phyloP scores from a whole-genome alignment of 805 yeast species.

The Starmerella etchellsii region DNA sequence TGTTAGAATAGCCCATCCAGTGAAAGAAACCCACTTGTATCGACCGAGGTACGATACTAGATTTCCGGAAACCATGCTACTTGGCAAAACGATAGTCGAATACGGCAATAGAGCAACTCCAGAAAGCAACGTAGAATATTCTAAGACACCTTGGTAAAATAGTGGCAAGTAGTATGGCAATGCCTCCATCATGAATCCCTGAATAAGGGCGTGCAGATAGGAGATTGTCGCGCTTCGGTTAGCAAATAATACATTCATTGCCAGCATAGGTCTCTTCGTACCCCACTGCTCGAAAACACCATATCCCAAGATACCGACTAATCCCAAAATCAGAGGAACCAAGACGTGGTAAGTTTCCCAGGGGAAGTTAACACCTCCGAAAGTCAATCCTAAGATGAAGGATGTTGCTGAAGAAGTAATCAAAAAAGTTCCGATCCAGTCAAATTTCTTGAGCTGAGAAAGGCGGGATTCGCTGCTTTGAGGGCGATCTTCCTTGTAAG shows the following conservation, averaged over 20 bases:
- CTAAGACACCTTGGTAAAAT: constrained; percentile 38
- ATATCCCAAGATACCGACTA: constrained; percentile 26
- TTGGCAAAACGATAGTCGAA: constrained; percentile 30
- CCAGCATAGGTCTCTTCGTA: constrained; percentile 34
- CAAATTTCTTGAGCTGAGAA: constrained; percentile 25
- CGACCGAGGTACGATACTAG: constrained; percentile 29
- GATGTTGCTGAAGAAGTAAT: constrained; percentile 35
- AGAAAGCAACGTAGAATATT: constrained; percentile 32
- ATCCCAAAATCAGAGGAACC: constrained; percentile 31
- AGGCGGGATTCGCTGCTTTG: constrained; percentile 3
- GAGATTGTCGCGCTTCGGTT: constrained; percentile 30
- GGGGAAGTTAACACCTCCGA: constrained; percentile 39
- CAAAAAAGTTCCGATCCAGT: constrained; percentile 37
- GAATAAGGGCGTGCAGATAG: constrained; percentile 28
- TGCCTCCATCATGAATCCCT: constrained; percentile 29
- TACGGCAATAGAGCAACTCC: constrained; percentile 36
- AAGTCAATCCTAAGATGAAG: constrained; percentile 36
- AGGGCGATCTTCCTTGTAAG: not conserved
- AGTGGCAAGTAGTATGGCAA: constrained; percentile 30
- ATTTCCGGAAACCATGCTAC: constrained; percentile 31
- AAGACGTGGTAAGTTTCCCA: constrained; percentile 46
- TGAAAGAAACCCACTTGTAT: constrained; percentile 31
- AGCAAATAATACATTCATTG: constrained; percentile 26
- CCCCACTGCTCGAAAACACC: constrained; percentile 21
- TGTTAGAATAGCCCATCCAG: constrained; percentile 29